These are phyloP conservation scores for Candida gorgasii DNA, from an alignment of 805 yeast genomes.

Conservation along the genomic window DNA sequence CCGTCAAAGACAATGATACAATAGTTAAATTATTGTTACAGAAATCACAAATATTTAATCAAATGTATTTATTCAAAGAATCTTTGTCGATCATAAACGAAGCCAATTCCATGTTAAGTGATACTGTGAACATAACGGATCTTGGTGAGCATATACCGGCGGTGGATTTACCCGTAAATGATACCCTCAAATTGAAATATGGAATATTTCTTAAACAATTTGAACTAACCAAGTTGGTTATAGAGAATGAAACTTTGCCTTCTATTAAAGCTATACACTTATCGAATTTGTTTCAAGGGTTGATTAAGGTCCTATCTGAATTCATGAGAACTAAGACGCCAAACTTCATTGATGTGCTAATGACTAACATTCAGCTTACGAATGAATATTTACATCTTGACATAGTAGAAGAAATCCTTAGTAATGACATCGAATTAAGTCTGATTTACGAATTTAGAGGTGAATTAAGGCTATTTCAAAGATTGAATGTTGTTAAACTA, in stretches of 20 bases:
- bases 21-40: slow-evolving; percentile 7
- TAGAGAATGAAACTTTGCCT: slow-evolving; percentile 31
- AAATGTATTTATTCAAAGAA: slow-evolving; percentile 14
- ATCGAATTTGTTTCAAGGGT: slow-evolving; percentile 37
- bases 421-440: slow-evolving; percentile 12
- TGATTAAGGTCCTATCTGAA: slow-evolving; percentile 43
- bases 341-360: slow-evolving; percentile 2
- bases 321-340: slow-evolving; percentile 17
- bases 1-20: too few species aligned
- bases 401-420: slow-evolving; percentile 3
- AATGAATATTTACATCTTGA: slow-evolving; percentile 8
- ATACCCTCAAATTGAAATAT: slow-evolving; percentile 2
- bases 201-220: slow-evolving; percentile 4
- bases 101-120: slow-evolving; percentile 2
- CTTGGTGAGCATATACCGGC: slow-evolving; percentile 10
- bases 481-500: slow-evolving; percentile 40
- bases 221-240: neutral
- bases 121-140: neutral
- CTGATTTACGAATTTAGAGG: slow-evolving; percentile 44
- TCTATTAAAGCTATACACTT: slow-evolving; percentile 45
- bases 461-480: slow-evolving; percentile 48
- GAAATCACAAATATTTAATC: slow-evolving; percentile 3
- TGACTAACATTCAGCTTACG: neutral
- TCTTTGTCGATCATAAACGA: slow-evolving; percentile 8
- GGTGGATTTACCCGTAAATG: slow-evolving; percentile 1